These are phyloP conservation scores for Saccharum spontaneum DNA, from an alignment of 176 grass and related monocot species.

Conservation along the genomic window DNA sequence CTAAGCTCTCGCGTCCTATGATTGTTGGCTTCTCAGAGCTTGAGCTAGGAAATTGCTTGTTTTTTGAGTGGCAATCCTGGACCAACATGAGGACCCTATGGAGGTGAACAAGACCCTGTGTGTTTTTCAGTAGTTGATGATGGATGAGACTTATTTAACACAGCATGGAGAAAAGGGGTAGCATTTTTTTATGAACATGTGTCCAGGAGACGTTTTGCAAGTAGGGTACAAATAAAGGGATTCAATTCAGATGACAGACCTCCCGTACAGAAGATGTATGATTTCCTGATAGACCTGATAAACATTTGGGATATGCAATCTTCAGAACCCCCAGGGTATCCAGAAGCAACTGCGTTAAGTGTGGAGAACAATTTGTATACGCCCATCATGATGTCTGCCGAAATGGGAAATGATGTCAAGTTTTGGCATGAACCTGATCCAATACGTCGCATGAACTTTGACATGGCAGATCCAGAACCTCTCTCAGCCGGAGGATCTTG, in stretches of 20 bases:
- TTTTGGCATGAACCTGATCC: constrained; percentile 28
- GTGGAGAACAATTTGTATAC: neutral
- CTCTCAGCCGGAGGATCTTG: constrained; percentile 21
- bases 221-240: neutral
- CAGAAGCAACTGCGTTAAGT: constrained; percentile 39
- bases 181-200: neutral
- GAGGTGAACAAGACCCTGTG: constrained; percentile 39
- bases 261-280: constrained; percentile 4
- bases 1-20: constrained; percentile 24
- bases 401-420: neutral
- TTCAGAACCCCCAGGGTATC: constrained; percentile 39
- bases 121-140: constrained; percentile 16
- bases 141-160: neutral
- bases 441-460: neutral
- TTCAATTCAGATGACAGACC: constrained; percentile 4
- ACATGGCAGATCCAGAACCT: constrained; percentile 18
- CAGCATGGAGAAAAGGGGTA: neutral
- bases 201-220: neutral
- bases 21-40: constrained; percentile 26
- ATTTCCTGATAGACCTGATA: constrained; percentile 35
- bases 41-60: neutral
- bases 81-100: constrained; percentile 36
- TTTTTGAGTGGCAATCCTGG: constrained; percentile 25
- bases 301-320: constrained; percentile 42
- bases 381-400: neutral